A percentile compares a stretch with the other conserved stretches of the same genome.
phyloP scores from a whole-genome alignment of 306 rosid species.

The Rosa chinensis region DNA sequence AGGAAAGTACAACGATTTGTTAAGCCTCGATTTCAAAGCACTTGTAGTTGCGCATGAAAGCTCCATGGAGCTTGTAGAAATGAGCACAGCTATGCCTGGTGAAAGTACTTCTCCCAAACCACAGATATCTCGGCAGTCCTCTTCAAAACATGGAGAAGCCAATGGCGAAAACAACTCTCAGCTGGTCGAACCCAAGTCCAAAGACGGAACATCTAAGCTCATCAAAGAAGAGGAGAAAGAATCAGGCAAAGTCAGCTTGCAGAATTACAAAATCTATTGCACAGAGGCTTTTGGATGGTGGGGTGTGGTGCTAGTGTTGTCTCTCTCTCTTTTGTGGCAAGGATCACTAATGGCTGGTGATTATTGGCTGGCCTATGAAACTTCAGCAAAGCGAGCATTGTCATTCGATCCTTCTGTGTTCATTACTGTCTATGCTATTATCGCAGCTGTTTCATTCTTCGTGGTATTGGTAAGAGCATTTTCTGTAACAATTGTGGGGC shows the following conservation, averaged over 20 bases:
- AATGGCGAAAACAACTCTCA: conserved; percentile 54
- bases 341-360: conserved; percentile 68
- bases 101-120: conserved; percentile 39
- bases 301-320: conserved; percentile 56
- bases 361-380: conserved; percentile 93
- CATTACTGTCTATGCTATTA: conserved; percentile 55
- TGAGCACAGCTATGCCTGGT: conserved; percentile 34
- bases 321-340: conserved; percentile 71
- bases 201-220: conserved; percentile 70
- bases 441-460: conserved; percentile 44
- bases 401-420: conserved; percentile 56
- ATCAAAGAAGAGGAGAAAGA: conserved; percentile 94
- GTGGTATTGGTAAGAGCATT: conserved; percentile 51
- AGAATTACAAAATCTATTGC: conserved; percentile 72
- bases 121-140: conserved; percentile 32
- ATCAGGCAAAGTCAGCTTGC: conserved; percentile 77
- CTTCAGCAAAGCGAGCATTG: conserved; percentile 59
- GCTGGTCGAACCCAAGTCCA: conserved; percentile 44
- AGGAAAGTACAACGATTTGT: conserved; percentile 69
- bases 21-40: conserved; percentile 68
- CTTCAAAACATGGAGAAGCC: conserved; percentile 38
- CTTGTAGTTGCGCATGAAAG: conserved; percentile 87
- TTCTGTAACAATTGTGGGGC: conserved; percentile 53
- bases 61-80: conserved; percentile 94
- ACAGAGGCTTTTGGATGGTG: conserved; percentile 96